Evolutionary conservation across 768 basidiomycete species (phyloP), one percentile per base, ranked within the genome.

Genomic region (Naganishia vishniacii): DNA sequence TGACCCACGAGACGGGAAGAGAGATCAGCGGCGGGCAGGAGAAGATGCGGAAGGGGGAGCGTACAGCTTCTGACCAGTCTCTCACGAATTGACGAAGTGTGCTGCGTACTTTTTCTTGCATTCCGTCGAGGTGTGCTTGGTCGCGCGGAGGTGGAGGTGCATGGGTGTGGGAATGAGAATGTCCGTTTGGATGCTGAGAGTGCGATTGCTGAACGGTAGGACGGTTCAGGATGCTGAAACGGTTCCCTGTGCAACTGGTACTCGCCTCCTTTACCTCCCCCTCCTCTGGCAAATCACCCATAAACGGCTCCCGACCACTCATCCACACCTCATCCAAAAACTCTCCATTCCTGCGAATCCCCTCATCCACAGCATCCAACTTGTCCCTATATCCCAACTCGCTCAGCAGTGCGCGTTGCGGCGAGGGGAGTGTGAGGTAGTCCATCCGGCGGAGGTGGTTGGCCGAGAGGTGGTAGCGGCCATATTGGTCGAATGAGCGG

Each of bases 71-170:
- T 65, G 88, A 89, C 92, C 93, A 98, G 72, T 98, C 92, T 13
- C 92, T 82, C 11, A 91, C 91, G 58, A 94, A 87, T 70, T 94
- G 91, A 72, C 94, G 90, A 41, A 97, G 77, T 0, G 92, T 94
- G 71, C 90, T 92, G 64, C 91, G 80, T 42, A 98, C 80, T 73
- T 94, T 93, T 73, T 95, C 91, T 85, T 91, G 72, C 7, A 69
- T 48, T 12, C 64, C 29, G 64, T 76, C 70, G 28, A 46, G 48
- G 37, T 23, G 15, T 23, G 18, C 34, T 47, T 44, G 48, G n/a
- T 20, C 42, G 5, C 47, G 37, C 18, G 46, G 42, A 37, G 18
- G 13, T 20, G 42, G 31, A 31, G 26, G n/a, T 23, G 16, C 34
- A 16, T 69, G 48, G 37, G n/a, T 40, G 45, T 66, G 69, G 51